Percentiles rank a stretch among this genome's conserved stretches.
These are phyloP conservation scores for Podila horticola DNA, from an alignment of 192 early-diverging fungal genomes.

Conservation along the genomic window DNA sequence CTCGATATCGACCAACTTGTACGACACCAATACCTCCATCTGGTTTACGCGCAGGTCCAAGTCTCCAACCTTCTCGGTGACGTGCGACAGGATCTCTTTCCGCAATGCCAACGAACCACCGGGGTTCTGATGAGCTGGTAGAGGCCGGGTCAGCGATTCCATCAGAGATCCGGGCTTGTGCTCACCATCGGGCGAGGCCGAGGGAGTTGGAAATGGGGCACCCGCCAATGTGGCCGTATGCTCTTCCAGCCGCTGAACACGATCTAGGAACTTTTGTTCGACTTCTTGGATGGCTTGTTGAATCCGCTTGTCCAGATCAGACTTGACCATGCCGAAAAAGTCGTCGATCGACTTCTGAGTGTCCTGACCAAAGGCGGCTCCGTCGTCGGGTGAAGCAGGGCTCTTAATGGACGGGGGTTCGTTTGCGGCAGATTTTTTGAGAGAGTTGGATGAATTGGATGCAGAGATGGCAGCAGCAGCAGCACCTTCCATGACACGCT, in stretches of 20 bases:
- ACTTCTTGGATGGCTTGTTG: slow-evolving; percentile 51
- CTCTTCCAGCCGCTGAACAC: slow-evolving; percentile 35
- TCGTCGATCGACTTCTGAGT: slow-evolving; percentile 51
- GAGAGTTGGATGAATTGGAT: neutral
- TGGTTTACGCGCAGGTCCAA: slow-evolving; percentile 46
- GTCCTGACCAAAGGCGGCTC: slow-evolving; percentile 34
- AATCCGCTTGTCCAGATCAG: slow-evolving; percentile 45
- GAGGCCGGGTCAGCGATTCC: slow-evolving; percentile 29
- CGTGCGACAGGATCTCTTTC: slow-evolving; percentile 46
- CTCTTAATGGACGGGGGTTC: neutral
- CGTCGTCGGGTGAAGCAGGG: neutral
- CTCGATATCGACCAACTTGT: slow-evolving; percentile 50
- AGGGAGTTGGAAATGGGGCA: slow-evolving; percentile 2
- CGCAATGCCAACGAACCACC: slow-evolving; percentile 39
- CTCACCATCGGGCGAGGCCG: neutral
- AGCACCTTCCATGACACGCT: slow-evolving; percentile 45
- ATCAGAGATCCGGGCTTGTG: slow-evolving; percentile 35
- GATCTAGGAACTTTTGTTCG: slow-evolving; percentile 49
- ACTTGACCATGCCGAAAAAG: slow-evolving; percentile 52
- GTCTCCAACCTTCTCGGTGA: slow-evolving; percentile 50
- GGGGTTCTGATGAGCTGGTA: slow-evolving; percentile 35
- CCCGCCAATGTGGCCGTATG: slow-evolving; percentile 32
- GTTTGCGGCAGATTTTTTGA: neutral
- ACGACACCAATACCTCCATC: slow-evolving; percentile 49
- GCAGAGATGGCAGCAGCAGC: slow-evolving; percentile 11